phyloP scores from a whole-genome alignment of 2,329 filamentous ascomycete genomes.

The Stylonectria norvegica region DNA sequence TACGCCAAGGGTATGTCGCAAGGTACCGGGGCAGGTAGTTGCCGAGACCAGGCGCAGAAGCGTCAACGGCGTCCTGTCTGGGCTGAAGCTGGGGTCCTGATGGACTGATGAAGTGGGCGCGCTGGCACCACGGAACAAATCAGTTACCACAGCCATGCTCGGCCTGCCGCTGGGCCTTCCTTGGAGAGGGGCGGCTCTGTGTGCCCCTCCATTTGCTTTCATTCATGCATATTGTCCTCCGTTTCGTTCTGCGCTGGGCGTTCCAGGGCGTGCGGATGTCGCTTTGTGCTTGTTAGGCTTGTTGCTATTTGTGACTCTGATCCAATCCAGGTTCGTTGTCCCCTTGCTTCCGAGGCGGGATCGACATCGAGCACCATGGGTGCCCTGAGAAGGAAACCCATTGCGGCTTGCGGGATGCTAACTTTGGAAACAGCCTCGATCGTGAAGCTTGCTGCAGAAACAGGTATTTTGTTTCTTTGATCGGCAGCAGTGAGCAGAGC shows the following conservation, averaged over 20 bases:
- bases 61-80: background rate
- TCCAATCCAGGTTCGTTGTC: background rate
- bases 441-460: too few species aligned
- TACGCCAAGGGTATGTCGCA: constrained; percentile 3
- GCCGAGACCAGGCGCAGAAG: constrained; percentile 12
- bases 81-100: constrained; percentile 1
- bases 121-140: constrained; percentile 21
- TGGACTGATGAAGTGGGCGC: constrained; percentile 22
- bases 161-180: constrained; percentile 8
- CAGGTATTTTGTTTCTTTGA: constrained; percentile 16
- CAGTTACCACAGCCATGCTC: constrained; percentile 20
- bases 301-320: background rate
- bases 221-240: background rate
- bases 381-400: constrained; percentile 1
- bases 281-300: background rate
- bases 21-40: constrained; percentile 16
- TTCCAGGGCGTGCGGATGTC: too few species aligned
- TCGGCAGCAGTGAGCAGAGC: constrained; percentile 12
- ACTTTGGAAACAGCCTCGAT: constrained; percentile 16
- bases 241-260: too few species aligned
- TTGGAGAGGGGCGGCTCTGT: background rate
- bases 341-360: background rate
- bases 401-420: constrained; percentile 12
- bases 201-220: background rate
- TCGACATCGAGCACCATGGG: background rate